A percentile compares a stretch with the other conserved stretches of the same genome.
Conservation (phyloP, 2,329 filamentous ascomycete genomes). For the Phialocephala subalpina region DNA sequence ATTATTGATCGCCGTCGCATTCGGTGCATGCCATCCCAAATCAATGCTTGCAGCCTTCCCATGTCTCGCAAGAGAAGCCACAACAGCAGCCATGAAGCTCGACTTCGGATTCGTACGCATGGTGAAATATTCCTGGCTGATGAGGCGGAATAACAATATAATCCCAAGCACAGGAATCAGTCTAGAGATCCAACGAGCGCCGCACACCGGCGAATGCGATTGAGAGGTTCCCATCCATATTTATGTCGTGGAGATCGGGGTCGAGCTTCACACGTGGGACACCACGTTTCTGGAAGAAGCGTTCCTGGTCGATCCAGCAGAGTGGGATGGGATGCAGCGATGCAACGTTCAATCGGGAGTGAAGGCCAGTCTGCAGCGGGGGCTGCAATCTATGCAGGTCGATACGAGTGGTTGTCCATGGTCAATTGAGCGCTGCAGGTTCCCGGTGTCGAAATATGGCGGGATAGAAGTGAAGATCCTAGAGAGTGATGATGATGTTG, state of each 20-base stretch:
- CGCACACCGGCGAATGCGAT: conserved; percentile 12
- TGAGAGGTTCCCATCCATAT: conserved; percentile 37
- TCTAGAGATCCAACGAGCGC: conserved; percentile 27
- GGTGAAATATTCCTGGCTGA: conserved; percentile 27
- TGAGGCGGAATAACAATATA: conserved; percentile 27
- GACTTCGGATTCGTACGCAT: conserved; percentile 32
- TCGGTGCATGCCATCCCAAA: conserved; percentile 64
- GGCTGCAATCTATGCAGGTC: background rate
- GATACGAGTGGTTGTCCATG: conserved; percentile 5
- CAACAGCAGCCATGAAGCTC: conserved; percentile 34
- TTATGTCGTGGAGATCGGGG: conserved; percentile 27
- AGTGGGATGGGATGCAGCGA: conserved; percentile 21
- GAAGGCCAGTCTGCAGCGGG: background rate
- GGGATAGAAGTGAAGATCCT: background rate
- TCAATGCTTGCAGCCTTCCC: conserved; percentile 32
- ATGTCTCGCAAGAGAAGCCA: conserved; percentile 32
- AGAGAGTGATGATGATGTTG: background rate
- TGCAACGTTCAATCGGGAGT: conserved; percentile 11
- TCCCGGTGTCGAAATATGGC: conserved; percentile 1
- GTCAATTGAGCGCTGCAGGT: conserved; percentile 6
- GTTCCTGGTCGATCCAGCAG: background rate
- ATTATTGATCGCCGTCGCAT: conserved; percentile 65
- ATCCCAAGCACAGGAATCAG: conserved; percentile 29
- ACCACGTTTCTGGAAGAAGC: conserved; percentile 19
- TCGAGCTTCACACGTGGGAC: conserved; percentile 24